A percentile compares a stretch with the other conserved stretches of the same genome.
Conservation (phyloP, 225 moss, liverwort and hornwort genomes). For the Ulota crispa region DNA sequence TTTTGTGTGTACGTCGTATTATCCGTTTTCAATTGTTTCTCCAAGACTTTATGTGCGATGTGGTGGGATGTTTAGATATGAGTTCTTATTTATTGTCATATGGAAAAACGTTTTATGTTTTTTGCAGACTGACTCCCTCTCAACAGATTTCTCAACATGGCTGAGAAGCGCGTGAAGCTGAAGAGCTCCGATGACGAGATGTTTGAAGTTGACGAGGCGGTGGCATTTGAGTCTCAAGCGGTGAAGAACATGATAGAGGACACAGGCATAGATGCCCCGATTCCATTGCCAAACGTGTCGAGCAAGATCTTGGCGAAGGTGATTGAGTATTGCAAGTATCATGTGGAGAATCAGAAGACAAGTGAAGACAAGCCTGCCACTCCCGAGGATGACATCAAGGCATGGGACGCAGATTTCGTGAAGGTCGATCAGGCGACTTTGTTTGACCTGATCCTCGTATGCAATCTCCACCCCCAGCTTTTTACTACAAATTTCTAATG, state of each 20-base stretch:
- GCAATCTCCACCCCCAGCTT: not conserved
- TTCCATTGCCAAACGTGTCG: slow-evolving; percentile 34
- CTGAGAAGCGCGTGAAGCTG: slow-evolving; percentile 42
- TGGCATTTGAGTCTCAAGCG: slow-evolving; percentile 41
- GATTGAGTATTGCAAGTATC: slow-evolving; percentile 46
- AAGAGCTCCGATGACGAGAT: slow-evolving; percentile 40
- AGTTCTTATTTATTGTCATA: not conserved
- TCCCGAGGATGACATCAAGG: slow-evolving; percentile 36
- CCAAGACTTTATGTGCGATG: not conserved
- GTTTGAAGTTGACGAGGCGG: slow-evolving; percentile 42
- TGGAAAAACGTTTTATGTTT: not conserved
- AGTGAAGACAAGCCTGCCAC: slow-evolving; percentile 32
- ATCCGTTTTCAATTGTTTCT: not conserved
- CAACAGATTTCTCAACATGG: slow-evolving; percentile 8
- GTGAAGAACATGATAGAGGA: slow-evolving; percentile 49
- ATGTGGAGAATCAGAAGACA: slow-evolving; percentile 34
- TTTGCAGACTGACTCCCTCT: not conserved
- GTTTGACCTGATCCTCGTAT: slow-evolving; percentile 39
- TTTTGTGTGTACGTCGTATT: too few relatives aligned
- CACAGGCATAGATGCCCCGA: slow-evolving; percentile 32
- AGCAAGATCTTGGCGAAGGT: slow-evolving; percentile 48
- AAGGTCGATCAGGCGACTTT: slow-evolving; percentile 46
- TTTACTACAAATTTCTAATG: not conserved
- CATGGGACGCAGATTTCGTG: slow-evolving; percentile 44
- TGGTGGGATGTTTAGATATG: not conserved